These are phyloP conservation scores for Naematelia aurantialba DNA, from an alignment of 768 basidiomycete genomes.

Conservation along the genomic window DNA sequence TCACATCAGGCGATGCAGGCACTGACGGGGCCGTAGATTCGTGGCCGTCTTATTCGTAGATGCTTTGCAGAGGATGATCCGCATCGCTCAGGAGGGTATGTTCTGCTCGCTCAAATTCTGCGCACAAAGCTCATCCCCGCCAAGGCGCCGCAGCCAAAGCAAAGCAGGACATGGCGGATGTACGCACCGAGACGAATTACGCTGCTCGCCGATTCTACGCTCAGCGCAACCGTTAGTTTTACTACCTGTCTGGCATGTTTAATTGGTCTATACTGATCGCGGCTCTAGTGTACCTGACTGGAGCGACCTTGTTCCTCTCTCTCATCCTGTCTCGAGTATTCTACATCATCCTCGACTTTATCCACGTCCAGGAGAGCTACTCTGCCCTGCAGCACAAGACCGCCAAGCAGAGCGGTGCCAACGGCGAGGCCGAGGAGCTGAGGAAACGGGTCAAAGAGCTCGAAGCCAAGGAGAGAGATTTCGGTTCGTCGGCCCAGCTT, in stretches of 20 bases:
- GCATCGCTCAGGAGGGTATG: conserved; percentile 50
- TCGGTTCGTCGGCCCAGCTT: conserved; percentile 54
- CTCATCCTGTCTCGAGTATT: conserved; percentile 90
- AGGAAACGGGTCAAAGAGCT: conserved; percentile 63
- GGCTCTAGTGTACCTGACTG: conserved; percentile 66
- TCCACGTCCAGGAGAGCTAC: conserved; percentile 83
- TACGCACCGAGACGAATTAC: conserved; percentile 74
- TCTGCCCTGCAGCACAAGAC: conserved; percentile 65
- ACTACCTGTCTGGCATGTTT: not conserved
- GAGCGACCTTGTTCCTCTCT: conserved; percentile 80
- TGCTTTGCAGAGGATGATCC: conserved; percentile 88
- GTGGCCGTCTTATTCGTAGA: conserved; percentile 83
- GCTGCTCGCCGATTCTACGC: conserved; percentile 87
- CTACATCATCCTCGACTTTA: conserved; percentile 84
- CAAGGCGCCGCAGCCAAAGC: conserved; percentile 61
- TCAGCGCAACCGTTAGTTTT: conserved; percentile 39
- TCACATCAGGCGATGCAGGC: conserved; percentile 1
- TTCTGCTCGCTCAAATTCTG: conserved; percentile 13
- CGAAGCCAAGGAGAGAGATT: conserved; percentile 66
- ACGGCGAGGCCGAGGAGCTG: conserved; percentile 52
- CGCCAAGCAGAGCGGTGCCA: conserved; percentile 35
- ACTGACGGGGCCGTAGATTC: conserved; percentile 55
- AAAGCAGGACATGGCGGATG: conserved; percentile 58
- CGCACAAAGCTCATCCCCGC: not conserved
- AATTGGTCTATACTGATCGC: conserved; percentile 2